These are phyloP conservation scores for Aspergillus pseudotamarii DNA, from an alignment of 2,329 filamentous ascomycete genomes.

Conservation along the genomic window DNA sequence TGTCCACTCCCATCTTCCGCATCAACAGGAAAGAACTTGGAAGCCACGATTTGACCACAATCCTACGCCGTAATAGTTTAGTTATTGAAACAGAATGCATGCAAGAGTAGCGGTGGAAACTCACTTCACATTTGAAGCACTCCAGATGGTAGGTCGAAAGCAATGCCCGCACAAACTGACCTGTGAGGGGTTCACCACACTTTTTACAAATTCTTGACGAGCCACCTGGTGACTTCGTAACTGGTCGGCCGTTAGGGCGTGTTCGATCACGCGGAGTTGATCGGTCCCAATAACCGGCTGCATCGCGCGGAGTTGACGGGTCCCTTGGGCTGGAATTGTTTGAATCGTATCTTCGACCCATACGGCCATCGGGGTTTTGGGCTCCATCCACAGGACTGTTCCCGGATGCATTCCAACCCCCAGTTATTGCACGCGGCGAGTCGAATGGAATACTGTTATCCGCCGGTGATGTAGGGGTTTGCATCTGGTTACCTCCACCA, in stretches of 20 bases:
- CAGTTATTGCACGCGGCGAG: slow-evolving; percentile 37
- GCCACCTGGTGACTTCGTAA: slow-evolving; percentile 40
- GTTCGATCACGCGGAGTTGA: slow-evolving; percentile 39
- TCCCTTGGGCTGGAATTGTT: slow-evolving; percentile 25
- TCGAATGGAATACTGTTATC: slow-evolving; percentile 39
- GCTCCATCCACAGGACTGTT: slow-evolving; percentile 28
- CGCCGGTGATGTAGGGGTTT: slow-evolving; percentile 45
- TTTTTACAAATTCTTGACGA: slow-evolving; percentile 71
- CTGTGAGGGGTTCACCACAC: slow-evolving; percentile 82
- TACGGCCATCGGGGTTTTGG: slow-evolving; percentile 33
- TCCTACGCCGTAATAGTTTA: slow-evolving; percentile 62
- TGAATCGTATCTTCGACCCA: slow-evolving; percentile 35
- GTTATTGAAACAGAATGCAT: not conserved
- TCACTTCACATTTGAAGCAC: slow-evolving; percentile 95
- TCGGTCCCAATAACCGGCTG: slow-evolving; percentile 34
- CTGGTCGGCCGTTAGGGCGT: slow-evolving; percentile 38
- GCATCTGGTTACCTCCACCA: slow-evolving; percentile 37
- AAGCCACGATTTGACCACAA: slow-evolving; percentile 94
- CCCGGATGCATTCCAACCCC: slow-evolving; percentile 24
- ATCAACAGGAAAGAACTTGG: slow-evolving; percentile 97
- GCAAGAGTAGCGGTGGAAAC: slow-evolving; percentile 36
- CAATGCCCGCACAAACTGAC: slow-evolving; percentile 92
- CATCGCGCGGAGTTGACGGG: slow-evolving; percentile 31
- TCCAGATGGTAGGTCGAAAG: slow-evolving; percentile 95
- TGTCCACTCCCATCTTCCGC: slow-evolving; percentile 80